Evolutionary conservation across 1,284 basidiomycete species (phyloP).

Genomic region (Heterobasidion parviporum): DNA sequence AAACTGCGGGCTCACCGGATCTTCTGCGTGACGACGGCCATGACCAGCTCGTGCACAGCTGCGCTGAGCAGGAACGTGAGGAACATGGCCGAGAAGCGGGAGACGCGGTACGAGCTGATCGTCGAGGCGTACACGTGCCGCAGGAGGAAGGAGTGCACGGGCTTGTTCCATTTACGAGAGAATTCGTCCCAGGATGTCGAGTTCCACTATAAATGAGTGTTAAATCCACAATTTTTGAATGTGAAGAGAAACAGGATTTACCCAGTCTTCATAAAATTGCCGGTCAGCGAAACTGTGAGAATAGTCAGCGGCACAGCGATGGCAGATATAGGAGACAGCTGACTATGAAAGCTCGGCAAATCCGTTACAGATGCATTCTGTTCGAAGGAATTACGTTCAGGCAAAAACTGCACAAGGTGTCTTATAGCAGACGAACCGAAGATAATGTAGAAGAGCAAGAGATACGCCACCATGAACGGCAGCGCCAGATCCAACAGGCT

Average conservation of each 20-base stretch:
- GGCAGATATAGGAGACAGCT: not conserved
- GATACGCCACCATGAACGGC: constrained; percentile 86
- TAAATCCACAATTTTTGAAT: not conserved
- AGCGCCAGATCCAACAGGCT: constrained; percentile 82
- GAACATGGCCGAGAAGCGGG: constrained; percentile 76
- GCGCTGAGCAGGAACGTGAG: constrained; percentile 89
- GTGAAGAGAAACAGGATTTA: constrained; percentile 18
- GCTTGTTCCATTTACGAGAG: constrained; percentile 92
- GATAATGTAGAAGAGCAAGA: constrained; percentile 79
- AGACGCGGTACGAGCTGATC: constrained; percentile 71
- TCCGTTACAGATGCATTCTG: constrained; percentile 92
- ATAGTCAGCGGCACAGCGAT: not conserved
- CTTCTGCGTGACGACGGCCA: constrained; percentile 93
- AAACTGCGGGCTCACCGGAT: constrained; percentile 41
- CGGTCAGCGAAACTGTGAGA: constrained; percentile 80
- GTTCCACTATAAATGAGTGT: constrained; percentile 65
- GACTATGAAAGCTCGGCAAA: constrained; percentile 89
- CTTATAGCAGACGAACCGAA: constrained; percentile 44
- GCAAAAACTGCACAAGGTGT: constrained; percentile 1
- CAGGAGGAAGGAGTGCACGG: constrained; percentile 87
- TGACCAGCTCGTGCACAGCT: constrained; percentile 88
- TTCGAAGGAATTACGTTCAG: constrained; percentile 3
- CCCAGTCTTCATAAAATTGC: constrained; percentile 96
- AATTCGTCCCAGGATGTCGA: constrained; percentile 96
- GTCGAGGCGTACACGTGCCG: constrained; percentile 92